Percentiles rank a stretch among this genome's conserved stretches.
Evolutionary conservation across 2,329 filamentous ascomycete species (phyloP).

Genomic region (Aaosphaeria arxii): DNA sequence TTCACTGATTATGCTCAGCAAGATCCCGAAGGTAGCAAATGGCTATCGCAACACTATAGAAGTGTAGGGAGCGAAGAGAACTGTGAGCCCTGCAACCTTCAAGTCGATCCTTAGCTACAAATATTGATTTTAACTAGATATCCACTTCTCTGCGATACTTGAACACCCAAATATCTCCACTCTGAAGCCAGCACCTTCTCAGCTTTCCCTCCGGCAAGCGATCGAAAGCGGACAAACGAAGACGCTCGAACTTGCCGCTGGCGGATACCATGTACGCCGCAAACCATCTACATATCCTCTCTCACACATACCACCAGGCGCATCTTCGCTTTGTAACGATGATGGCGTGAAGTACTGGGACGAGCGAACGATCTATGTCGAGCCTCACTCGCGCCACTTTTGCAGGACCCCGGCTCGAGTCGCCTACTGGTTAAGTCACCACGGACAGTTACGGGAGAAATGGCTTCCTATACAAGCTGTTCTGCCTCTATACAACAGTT

Average conservation of each 20-base stretch:
- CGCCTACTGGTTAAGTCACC: conserved; percentile 26
- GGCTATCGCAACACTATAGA: conserved; percentile 25
- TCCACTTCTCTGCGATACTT: conserved; percentile 32
- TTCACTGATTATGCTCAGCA: conserved; percentile 37
- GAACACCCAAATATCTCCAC: conserved; percentile 24
- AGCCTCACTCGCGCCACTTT: conserved; percentile 30
- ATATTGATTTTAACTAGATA: conserved; percentile 10
- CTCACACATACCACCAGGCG: conserved; percentile 23
- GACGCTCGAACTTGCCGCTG: conserved; percentile 20
- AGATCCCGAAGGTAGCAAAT: conserved; percentile 17
- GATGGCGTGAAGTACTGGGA: conserved; percentile 34
- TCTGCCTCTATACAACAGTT: conserved; percentile 27
- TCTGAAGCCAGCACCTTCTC: conserved; percentile 30
- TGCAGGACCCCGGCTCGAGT: conserved; percentile 29
- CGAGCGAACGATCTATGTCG: conserved; percentile 35
- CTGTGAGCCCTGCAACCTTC: conserved; percentile 12
- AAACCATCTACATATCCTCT: conserved; percentile 26
- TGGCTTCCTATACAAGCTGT: conserved; percentile 36
- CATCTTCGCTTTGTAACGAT: conserved; percentile 22
- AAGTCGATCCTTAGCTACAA: too few relatives aligned
- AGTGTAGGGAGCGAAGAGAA: conserved; percentile 19
- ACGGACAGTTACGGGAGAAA: conserved; percentile 26
- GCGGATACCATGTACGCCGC: conserved; percentile 29
- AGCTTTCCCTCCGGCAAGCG: conserved; percentile 24
- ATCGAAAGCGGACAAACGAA: conserved; percentile 9